A percentile compares a stretch with the other conserved stretches of the same genome.
Conservation (phyloP, 768 basidiomycete species). For the Dacryopinax spathularia region DNA sequence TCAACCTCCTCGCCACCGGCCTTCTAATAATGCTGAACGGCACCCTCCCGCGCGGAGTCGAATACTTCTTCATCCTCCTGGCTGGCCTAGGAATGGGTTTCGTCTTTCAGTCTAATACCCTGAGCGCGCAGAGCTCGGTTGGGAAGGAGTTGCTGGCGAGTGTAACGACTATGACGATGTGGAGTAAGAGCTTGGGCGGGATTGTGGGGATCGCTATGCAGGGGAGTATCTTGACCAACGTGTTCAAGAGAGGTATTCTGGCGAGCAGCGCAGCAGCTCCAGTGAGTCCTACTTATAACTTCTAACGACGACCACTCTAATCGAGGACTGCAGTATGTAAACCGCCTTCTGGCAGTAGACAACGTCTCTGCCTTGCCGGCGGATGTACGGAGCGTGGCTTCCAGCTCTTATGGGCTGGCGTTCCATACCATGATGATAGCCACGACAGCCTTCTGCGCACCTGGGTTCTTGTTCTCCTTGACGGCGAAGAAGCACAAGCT, state of each 20-base stretch:
- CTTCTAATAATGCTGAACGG: neutral
- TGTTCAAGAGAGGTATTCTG: neutral
- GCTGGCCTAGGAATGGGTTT: neutral
- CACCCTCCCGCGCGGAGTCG: neutral
- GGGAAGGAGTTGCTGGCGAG: neutral
- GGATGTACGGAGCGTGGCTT: neutral
- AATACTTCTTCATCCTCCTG: neutral
- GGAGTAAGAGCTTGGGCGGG: neutral
- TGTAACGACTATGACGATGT: neutral
- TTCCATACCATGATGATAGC: neutral
- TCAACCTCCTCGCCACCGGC: neutral
- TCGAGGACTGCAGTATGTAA: neutral
- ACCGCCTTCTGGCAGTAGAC: neutral
- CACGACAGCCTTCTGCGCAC: neutral
- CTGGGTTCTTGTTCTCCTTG: neutral
- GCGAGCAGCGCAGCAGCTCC: neutral
- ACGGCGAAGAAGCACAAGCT: neutral
- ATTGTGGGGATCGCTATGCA: neutral
- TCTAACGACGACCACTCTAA: neutral
- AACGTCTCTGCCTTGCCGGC: neutral
- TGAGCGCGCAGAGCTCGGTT: neutral
- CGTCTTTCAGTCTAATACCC: neutral
- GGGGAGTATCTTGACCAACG: neutral
- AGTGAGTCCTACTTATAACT: neutral
- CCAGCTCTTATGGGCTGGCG: neutral